Base-by-base conservation (phyloP, 2,329 filamentous ascomycete species). In the Neonectria faginata region DNA sequence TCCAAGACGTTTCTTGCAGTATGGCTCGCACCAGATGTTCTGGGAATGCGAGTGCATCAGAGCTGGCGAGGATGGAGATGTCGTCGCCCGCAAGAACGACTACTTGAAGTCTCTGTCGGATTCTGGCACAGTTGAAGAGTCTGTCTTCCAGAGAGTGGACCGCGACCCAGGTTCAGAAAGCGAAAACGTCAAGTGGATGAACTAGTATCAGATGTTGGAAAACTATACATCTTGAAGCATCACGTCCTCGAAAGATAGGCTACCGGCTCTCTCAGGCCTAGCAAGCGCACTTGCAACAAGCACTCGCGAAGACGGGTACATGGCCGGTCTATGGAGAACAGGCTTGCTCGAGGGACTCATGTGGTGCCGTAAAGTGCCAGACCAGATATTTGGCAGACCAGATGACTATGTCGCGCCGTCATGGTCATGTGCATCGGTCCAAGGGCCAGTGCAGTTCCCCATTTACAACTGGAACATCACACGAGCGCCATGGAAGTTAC, bases 351-450 rank as follows among this genome's bases (percentile, higher is more conserved):
- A 59, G 22, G 58, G 61, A 27, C 50, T 64, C 25, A 18, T 52
- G 2, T 64, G 61, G 61, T 48, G 45, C 16, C 25, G 45, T 11
- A 48, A 48, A 48, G 36, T 56, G 10, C 55, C 50, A 10, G 33
- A 60, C 6, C 54, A 57, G 51, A 12, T 12, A 1, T 51, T 59
- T 51, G 18, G 25, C 14, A 45, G 20, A 8, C 51, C 56, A n/a
- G 39, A 45, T 2, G 48, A 44, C 14, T 64, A 64, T 44, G 33
- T 64, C 10, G 61, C 61, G 2, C 61, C 56, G 1, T 59, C 56
- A 7, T 64, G 56, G 56, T 64, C 61, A 14, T 64, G 61, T 44
- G 61, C 61, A 56, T 64, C 61, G 1, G 50, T 60, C 3, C 58
- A 55, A 27, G 61, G 61, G 2, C 50, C 44, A 36, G 22, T 60